A percentile compares a stretch with the other conserved stretches of the same genome.
These are phyloP conservation scores for Talaromyces funiculosus DNA, from an alignment of 2,329 filamentous ascomycete genomes.

Conservation along the genomic window DNA sequence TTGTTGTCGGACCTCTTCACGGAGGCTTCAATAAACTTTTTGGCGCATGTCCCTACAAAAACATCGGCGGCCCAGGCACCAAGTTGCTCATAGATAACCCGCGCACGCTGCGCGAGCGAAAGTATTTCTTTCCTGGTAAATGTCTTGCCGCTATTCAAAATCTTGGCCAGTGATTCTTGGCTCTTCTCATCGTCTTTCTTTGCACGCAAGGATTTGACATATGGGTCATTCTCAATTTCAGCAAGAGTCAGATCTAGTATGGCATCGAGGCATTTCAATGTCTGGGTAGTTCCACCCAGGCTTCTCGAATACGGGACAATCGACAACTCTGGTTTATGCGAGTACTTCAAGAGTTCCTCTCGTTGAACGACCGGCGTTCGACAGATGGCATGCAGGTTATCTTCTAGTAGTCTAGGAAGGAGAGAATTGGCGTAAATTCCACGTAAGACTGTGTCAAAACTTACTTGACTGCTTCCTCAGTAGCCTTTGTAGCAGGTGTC, in stretches of 20 bases:
- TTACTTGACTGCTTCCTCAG: constrained; percentile 50
- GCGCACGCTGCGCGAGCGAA: constrained; percentile 47
- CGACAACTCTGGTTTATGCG: constrained; percentile 59
- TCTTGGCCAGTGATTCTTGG: constrained; percentile 22
- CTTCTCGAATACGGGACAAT: constrained; percentile 28
- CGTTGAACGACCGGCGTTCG: constrained; percentile 64
- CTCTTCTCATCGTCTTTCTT: constrained; percentile 32
- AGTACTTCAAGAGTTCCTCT: constrained; percentile 61
- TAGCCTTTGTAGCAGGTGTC: constrained; percentile 64
- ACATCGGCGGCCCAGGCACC: constrained; percentile 65
- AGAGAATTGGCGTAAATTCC: not conserved
- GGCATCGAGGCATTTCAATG: constrained; percentile 42
- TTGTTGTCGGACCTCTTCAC: constrained; percentile 24
- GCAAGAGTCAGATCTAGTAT: constrained; percentile 37
- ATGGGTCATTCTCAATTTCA: constrained; percentile 58
- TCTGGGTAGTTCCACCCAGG: constrained; percentile 11
- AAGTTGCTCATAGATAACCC: constrained; percentile 51
- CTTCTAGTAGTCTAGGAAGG: constrained; percentile 52
- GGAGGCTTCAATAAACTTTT: constrained; percentile 24
- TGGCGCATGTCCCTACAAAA: constrained; percentile 53
- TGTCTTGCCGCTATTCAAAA: constrained; percentile 29
- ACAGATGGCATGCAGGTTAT: constrained; percentile 63
- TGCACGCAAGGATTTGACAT: constrained; percentile 45
- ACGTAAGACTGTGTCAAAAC: constrained; percentile 7
- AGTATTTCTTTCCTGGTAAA: constrained; percentile 51